phyloP scores from a whole-genome alignment of 805 yeast species.

The Schwanniomyces vanrijiae region DNA sequence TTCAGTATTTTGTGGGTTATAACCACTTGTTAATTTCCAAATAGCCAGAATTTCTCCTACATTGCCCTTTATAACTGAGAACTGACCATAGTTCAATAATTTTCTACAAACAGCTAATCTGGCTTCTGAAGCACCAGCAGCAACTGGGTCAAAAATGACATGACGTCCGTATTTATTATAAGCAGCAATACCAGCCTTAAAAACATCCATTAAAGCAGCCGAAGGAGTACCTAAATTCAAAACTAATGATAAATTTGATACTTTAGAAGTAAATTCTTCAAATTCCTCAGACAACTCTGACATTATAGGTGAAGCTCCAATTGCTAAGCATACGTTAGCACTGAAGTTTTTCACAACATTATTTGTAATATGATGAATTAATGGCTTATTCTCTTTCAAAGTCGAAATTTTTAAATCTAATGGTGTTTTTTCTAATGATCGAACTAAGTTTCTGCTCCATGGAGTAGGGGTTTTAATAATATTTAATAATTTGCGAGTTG shows the following conservation, averaged over 20 bases:
- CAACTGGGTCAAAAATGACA: slow-evolving; percentile 89
- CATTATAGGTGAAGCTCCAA: slow-evolving; percentile 90
- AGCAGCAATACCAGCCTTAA: slow-evolving; percentile 50
- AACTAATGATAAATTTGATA: slow-evolving; percentile 56
- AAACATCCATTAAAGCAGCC: slow-evolving; percentile 39
- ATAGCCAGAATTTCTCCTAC: slow-evolving; percentile 79
- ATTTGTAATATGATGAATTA: slow-evolving; percentile 87
- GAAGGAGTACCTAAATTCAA: slow-evolving; percentile 77
- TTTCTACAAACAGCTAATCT: slow-evolving; percentile 49
- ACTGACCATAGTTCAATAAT: slow-evolving; percentile 57
- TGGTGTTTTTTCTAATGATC: neutral
- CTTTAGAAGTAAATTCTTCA: slow-evolving; percentile 53
- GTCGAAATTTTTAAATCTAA: slow-evolving; percentile 8
- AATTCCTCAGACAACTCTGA: slow-evolving; percentile 71
- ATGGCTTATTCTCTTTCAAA: slow-evolving; percentile 43
- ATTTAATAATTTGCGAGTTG: slow-evolving; percentile 42
- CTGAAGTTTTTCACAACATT: slow-evolving; percentile 85
- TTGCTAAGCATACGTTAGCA: slow-evolving; percentile 81
- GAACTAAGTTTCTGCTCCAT: slow-evolving; percentile 12
- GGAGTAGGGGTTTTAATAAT: slow-evolving; percentile 28
- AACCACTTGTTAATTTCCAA: slow-evolving; percentile 26
- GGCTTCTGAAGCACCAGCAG: slow-evolving; percentile 74
- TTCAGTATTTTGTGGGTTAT: slow-evolving; percentile 13
- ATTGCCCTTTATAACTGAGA: slow-evolving; percentile 78
- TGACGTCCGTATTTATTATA: slow-evolving; percentile 61